Percentiles rank a stretch among this genome's conserved stretches.
phyloP scores from a whole-genome alignment of 163 green algal genomes.

The Chlorella variabilis region DNA sequence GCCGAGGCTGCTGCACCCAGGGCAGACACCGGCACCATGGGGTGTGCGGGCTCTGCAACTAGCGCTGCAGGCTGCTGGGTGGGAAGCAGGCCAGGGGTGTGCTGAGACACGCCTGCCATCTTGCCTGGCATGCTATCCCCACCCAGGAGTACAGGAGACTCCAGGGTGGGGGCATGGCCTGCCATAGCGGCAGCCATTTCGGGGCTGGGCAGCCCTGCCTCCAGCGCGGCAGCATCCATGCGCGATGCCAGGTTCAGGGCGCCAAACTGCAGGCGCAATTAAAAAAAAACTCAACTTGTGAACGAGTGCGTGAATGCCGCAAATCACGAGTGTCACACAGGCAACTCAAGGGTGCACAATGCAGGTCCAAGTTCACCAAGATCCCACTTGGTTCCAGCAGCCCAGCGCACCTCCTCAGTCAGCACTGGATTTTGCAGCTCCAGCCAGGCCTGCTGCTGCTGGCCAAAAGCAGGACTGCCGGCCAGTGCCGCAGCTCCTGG shows the following conservation, averaged over 20 bases:
- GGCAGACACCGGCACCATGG: constrained; percentile 16
- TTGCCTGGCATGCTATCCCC: too few relatives aligned
- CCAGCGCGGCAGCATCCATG: constrained; percentile 21
- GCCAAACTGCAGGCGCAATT: constrained; percentile 2
- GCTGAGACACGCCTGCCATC: neutral
- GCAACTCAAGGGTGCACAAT: too few relatives aligned
- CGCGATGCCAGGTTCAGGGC: constrained; percentile 33
- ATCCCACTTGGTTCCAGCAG: too few relatives aligned
- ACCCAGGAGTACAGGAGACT: neutral
- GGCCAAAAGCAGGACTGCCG: neutral
- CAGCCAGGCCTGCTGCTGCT: neutral
- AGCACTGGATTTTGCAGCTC: constrained; percentile 1
- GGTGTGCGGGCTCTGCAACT: neutral
- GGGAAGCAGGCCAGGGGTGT: constrained; percentile 2
- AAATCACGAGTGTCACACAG: too few relatives aligned
- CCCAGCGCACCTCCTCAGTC: neutral
- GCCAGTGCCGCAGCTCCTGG: neutral
- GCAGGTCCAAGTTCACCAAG: too few relatives aligned
- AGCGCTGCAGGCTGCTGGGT: neutral
- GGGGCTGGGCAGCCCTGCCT: constrained; percentile 16
- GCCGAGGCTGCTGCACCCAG: neutral
- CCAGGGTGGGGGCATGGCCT: neutral
- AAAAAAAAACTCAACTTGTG: neutral
- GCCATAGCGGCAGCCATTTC: neutral
- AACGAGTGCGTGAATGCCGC: neutral